Conservation (phyloP, 768 basidiomycete genomes). For the Suillus hirtellus region DNA sequence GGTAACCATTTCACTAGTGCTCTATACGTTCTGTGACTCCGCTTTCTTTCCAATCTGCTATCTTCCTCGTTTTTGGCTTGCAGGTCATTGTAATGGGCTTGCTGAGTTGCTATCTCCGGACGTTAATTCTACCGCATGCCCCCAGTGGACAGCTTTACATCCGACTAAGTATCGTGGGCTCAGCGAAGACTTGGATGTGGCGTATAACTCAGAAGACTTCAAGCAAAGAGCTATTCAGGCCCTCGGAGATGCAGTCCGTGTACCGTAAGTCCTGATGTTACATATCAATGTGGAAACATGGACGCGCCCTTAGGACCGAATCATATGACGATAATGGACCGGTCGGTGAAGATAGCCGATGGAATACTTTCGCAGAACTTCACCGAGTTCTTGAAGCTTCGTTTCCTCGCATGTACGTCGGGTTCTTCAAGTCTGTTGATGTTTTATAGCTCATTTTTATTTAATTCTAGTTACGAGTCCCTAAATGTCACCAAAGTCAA, state of each 20-base stretch:
- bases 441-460: neutral
- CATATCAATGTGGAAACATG: neutral
- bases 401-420: conserved; percentile 60
- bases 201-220: conserved; percentile 35
- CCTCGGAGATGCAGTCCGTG: conserved; percentile 36
- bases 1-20: neutral
- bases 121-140: conserved; percentile 25
- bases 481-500: conserved; percentile 56
- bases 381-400: conserved; percentile 29
- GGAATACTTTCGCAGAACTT: conserved; percentile 17
- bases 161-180: conserved; percentile 30
- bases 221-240: conserved; percentile 28
- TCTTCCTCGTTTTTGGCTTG: neutral
- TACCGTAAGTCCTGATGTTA: conserved; percentile 32
- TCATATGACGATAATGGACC: conserved; percentile 45
- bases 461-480: conserved; percentile 39
- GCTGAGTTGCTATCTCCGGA: conserved; percentile 1
- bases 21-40: neutral
- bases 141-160: conserved; percentile 30
- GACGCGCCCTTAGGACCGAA: conserved; percentile 38
- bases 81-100: neutral
- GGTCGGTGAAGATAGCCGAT: conserved; percentile 44
- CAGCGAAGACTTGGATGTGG: conserved; percentile 27
- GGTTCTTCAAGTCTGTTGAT: neutral
- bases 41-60: neutral